phyloP scores from a whole-genome alignment of 768 basidiomycete genomes.

The Lentinula sp. region DNA sequence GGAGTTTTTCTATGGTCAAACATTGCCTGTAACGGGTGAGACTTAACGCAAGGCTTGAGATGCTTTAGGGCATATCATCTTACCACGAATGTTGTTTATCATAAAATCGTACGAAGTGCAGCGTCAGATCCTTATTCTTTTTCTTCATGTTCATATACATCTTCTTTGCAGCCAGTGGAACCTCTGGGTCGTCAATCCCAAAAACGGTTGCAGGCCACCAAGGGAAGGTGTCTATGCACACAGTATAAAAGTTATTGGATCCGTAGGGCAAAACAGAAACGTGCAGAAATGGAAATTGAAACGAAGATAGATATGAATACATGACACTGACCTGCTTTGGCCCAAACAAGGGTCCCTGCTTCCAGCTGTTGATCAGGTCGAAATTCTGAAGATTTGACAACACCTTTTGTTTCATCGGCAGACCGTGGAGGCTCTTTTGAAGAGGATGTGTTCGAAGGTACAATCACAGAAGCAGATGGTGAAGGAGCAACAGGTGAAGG shows the following conservation, averaged over 20 bases:
- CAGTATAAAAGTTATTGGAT: background rate
- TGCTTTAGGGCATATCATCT: slow-evolving; percentile 9
- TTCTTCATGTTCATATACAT: slow-evolving; percentile 23
- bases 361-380: slow-evolving; percentile 31
- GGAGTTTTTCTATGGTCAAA: slow-evolving; percentile 49
- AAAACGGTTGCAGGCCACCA: slow-evolving; percentile 87
- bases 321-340: slow-evolving; percentile 54
- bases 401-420: background rate
- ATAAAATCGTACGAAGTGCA: slow-evolving; percentile 68
- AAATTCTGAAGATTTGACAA: slow-evolving; percentile 11
- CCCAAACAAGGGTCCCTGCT: slow-evolving; percentile 62
- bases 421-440: background rate
- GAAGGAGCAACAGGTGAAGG: background rate
- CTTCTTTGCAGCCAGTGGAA: slow-evolving; percentile 36
- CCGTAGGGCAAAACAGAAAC: too few species aligned
- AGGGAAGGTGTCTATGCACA: slow-evolving; percentile 59
- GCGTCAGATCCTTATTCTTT: slow-evolving; percentile 28
- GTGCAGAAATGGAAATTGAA: background rate
- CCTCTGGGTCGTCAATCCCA: slow-evolving; percentile 48
- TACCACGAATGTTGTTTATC: slow-evolving; percentile 65
- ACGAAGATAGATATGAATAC: background rate
- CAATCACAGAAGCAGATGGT: background rate
- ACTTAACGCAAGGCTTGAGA: too few species aligned
- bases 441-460: background rate
- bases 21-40: slow-evolving; percentile 45